Base-by-base conservation (phyloP, 2,329 filamentous ascomycete genomes). In the Raffaelea albimanens region DNA sequence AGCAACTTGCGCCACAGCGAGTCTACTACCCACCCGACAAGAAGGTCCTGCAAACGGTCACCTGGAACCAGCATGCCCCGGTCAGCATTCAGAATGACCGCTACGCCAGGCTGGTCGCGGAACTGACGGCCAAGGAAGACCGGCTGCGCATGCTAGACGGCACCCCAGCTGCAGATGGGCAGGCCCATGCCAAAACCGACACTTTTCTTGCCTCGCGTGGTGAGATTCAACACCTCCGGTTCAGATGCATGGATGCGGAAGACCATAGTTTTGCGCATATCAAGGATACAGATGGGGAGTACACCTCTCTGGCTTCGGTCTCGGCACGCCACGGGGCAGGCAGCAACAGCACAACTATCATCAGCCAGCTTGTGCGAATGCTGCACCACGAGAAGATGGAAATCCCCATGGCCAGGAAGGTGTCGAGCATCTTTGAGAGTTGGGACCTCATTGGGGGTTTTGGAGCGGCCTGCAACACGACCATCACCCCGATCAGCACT, bases 21-120 rank as follows among this genome's bases (percentile, higher is more conserved):
- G 51, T 58, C 0, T 69, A 63, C 36, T 72, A 72, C n/a, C 69
- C 69, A 0, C 51, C 50, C 0, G 52, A 60, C 0, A 50, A 60
- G 14, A 57, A 57, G 2, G 40, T 62, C 0, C 61, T 67, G 48
- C 67, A 70, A 34, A 64, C 51, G 0, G 62, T 62, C 2, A 20
- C 4, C 0, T 72, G 68, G 67, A 51, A 62, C 40, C 1, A 47
- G 0, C 1, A 50, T 3, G 44, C 68, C 2, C 64, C 68, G 0
- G 51, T 53, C 2, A 56, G 56, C 0, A 58, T 67, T 14, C 69
- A 72, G 33, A 63, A 66, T 25, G 68, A 71, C 31, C 57, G 57
- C 1, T 61, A 65, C 13, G 55, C 57, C 2, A 53, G 55, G 4
- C 47, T 66, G 0, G 61, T 63, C 1, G 43, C 52, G 3, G 20